Evolutionary conservation across 2,329 filamentous ascomycete species (phyloP).

Genomic region (Madurella mycetomatis): DNA sequence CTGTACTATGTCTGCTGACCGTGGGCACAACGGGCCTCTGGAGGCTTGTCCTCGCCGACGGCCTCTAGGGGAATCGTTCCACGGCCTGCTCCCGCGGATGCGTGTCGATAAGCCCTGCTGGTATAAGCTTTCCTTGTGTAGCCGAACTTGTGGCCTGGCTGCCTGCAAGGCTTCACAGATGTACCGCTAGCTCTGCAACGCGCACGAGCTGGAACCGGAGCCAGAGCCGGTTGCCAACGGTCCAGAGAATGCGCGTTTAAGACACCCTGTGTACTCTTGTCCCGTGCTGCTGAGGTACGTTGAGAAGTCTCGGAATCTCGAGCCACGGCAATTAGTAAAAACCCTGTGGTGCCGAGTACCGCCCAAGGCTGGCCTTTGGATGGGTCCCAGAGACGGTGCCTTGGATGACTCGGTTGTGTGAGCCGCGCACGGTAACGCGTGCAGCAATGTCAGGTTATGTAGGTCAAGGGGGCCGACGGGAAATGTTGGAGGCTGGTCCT

Average conservation of each 20-base stretch:
- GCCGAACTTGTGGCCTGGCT: slow-evolving; percentile 1
- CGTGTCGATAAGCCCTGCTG: slow-evolving; percentile 14
- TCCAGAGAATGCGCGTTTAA: slow-evolving; percentile 18
- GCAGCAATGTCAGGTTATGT: slow-evolving; percentile 20
- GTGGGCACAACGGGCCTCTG: background rate
- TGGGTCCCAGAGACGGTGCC: background rate
- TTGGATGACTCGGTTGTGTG: slow-evolving; percentile 10
- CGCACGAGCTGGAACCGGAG: background rate
- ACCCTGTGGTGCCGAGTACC: slow-evolving; percentile 11
- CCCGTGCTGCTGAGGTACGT: slow-evolving; percentile 14
- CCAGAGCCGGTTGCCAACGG: slow-evolving; percentile 16
- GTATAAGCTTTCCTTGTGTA: slow-evolving; percentile 7
- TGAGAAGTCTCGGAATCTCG: slow-evolving; percentile 16
- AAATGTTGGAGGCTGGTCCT: slow-evolving; percentile 15
- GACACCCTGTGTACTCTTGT: slow-evolving; percentile 7
- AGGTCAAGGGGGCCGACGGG: slow-evolving; percentile 14
- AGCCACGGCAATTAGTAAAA: slow-evolving; percentile 17
- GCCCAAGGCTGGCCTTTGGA: background rate
- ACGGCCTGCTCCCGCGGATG: slow-evolving; percentile 10
- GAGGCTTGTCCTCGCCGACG: background rate
- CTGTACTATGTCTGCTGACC: background rate
- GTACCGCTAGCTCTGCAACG: background rate
- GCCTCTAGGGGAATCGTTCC: background rate
- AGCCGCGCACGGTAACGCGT: slow-evolving; percentile 11
- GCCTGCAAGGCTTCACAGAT: slow-evolving; percentile 13